Percentiles rank a stretch among this genome's conserved stretches.
Conservation (phyloP, 192 early-diverging fungal species). For the Cetraspora pellucida region DNA sequence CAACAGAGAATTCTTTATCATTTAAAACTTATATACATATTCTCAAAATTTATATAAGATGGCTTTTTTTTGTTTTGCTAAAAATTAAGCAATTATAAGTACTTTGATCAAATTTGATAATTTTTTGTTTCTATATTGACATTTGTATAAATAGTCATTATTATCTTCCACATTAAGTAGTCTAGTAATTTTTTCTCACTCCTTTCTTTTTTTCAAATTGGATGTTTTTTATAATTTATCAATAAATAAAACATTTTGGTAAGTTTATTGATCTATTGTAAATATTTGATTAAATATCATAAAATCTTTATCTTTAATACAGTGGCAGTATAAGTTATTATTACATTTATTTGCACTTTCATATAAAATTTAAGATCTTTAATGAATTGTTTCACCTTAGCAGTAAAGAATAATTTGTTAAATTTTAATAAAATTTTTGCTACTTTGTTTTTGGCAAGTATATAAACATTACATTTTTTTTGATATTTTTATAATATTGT, state of each 20-base stretch:
- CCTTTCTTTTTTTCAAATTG: background rate
- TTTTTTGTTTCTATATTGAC: constrained; percentile 7
- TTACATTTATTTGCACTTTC: background rate
- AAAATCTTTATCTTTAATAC: background rate
- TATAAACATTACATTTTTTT: background rate
- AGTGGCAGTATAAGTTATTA: too few species aligned
- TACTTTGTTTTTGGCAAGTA: background rate
- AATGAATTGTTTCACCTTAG: background rate
- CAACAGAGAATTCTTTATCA: constrained; percentile 9
- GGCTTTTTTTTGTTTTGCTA: background rate
- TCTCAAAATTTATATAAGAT: constrained; percentile 3
- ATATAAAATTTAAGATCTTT: background rate
- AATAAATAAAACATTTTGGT: constrained; percentile 4
- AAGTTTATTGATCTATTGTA: constrained; percentile 12
- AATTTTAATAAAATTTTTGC: background rate
- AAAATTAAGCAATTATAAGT: constrained; percentile 27
- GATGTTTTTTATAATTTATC: constrained; percentile 2
- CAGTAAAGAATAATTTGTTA: background rate
- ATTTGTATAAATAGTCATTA: background rate
- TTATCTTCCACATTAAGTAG: background rate
- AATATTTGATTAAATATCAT: constrained; percentile 3
- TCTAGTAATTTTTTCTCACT: constrained; percentile 14
- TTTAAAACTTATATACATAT: constrained; percentile 1
- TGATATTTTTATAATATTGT: background rate
- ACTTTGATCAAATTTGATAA: background rate